Evolutionary conservation across 225 moss, liverwort and hornwort genomes (phyloP).

Genomic region (Antitrichia curtipendula): DNA sequence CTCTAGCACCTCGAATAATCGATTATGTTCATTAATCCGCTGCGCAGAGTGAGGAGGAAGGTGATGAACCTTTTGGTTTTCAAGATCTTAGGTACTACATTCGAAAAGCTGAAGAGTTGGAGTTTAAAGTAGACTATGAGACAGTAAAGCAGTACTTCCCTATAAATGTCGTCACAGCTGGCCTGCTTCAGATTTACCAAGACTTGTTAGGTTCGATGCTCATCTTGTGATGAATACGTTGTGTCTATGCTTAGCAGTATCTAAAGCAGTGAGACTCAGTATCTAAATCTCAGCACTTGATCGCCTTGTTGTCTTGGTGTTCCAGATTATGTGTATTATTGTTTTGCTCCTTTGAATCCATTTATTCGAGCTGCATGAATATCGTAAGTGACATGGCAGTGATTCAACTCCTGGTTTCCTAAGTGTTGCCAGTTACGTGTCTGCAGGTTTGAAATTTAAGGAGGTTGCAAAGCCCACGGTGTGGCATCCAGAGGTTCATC

Average conservation of each 20-base stretch:
- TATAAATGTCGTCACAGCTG: conserved; percentile 75
- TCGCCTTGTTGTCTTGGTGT: background rate
- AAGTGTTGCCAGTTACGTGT: background rate
- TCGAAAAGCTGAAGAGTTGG: conserved; percentile 78
- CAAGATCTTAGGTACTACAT: conserved; percentile 93
- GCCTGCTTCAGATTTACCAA: conserved; percentile 91
- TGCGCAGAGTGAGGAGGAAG: conserved; percentile 80
- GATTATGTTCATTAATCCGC: background rate
- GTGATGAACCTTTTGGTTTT: conserved; percentile 65
- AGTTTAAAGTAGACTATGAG: conserved; percentile 86
- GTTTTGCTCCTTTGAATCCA: background rate
- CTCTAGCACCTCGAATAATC: background rate
- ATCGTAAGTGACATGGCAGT: background rate
- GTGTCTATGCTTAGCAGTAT: background rate
- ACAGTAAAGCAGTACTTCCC: conserved; percentile 94
- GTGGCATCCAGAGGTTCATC: conserved; percentile 83
- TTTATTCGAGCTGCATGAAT: background rate
- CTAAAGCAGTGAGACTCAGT: background rate
- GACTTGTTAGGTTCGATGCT: conserved; percentile 63
- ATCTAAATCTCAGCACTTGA: background rate
- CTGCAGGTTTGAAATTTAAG: conserved; percentile 81
- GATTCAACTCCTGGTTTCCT: background rate
- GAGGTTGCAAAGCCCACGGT: conserved; percentile 52
- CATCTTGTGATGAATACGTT: background rate
- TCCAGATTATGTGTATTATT: background rate